These are phyloP conservation scores for Trichoderma guizhouense DNA, from an alignment of 2,329 filamentous ascomycete species.

Conservation along the genomic window DNA sequence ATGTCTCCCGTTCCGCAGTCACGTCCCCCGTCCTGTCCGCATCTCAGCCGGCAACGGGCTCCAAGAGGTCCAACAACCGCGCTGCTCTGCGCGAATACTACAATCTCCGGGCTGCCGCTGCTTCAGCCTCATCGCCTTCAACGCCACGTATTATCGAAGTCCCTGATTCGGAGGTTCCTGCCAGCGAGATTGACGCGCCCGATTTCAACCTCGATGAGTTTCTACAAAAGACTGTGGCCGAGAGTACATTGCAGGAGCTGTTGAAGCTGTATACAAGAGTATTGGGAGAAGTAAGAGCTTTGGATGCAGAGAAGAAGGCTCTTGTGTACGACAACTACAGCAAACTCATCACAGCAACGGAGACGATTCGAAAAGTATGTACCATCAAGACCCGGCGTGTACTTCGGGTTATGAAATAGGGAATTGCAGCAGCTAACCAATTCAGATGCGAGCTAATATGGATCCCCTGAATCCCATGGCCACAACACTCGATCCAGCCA, in stretches of 20 bases:
- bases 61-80: slow-evolving; percentile 63
- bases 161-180: slow-evolving; percentile 54
- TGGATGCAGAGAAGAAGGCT: slow-evolving; percentile 95
- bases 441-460: slow-evolving; percentile 74
- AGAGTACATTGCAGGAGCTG: slow-evolving; percentile 64
- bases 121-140: slow-evolving; percentile 34
- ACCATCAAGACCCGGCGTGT: neutral
- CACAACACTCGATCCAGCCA: slow-evolving; percentile 68
- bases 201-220: slow-evolving; percentile 72
- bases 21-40: slow-evolving; percentile 44
- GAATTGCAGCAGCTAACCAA: neutral
- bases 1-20: slow-evolving; percentile 58
- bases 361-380: slow-evolving; percentile 77
- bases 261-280: slow-evolving; percentile 68
- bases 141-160: slow-evolving; percentile 44
- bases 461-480: slow-evolving; percentile 73
- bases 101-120: slow-evolving; percentile 58
- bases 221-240: slow-evolving; percentile 58
- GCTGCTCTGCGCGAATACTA: slow-evolving; percentile 92
- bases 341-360: slow-evolving; percentile 92
- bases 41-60: slow-evolving; percentile 32
- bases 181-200: slow-evolving; percentile 69
- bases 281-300: slow-evolving; percentile 75
- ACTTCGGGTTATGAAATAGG: neutral
- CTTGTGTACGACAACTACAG: slow-evolving; percentile 98